These are phyloP conservation scores for Albugo laibachii DNA, from an alignment of 352 stramenopile genomes.

Conservation along the genomic window DNA sequence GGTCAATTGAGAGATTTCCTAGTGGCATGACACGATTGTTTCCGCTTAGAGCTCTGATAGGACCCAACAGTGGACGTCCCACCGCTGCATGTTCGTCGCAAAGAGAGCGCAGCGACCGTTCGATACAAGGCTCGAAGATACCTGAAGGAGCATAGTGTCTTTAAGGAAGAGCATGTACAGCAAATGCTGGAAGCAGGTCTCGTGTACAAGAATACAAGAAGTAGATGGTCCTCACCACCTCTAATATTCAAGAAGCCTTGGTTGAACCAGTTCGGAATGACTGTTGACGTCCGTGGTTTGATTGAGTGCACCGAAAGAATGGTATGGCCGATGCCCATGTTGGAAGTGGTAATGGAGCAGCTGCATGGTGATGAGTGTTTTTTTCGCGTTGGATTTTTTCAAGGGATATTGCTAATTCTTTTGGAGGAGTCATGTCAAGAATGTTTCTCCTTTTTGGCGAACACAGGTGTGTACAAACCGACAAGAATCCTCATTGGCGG, in stretches of 20 bases:
- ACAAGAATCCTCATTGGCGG: slow-evolving; percentile 6
- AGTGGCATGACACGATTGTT: no score
- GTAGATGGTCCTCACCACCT: slow-evolving; percentile 2
- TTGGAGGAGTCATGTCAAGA: slow-evolving; percentile 5
- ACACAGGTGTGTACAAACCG: slow-evolving; percentile 8
- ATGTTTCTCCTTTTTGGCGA: slow-evolving; percentile 8
- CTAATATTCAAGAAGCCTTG: slow-evolving; percentile 1
- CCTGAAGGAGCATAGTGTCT: neutral
- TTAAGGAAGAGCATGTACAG: slow-evolving; percentile 1
- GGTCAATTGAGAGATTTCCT: no score
- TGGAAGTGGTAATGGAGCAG: slow-evolving; percentile 3
- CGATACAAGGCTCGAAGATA: slow-evolving; percentile 1
- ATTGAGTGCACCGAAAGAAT: slow-evolving; percentile 9
- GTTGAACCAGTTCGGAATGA: slow-evolving; percentile 9
- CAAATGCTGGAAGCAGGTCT: neutral
- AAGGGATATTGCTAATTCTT: slow-evolving; percentile 10
- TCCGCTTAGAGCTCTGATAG: no score
- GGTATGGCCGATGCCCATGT: slow-evolving; percentile 8
- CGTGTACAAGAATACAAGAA: slow-evolving; percentile 1
- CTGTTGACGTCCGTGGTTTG: slow-evolving; percentile 5
- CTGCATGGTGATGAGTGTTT: neutral
- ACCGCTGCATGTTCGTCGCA: slow-evolving; percentile 2
- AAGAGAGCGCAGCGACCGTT: neutral
- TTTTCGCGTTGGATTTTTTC: slow-evolving; percentile 11
- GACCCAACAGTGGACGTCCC: no score